Evolutionary conservation across 352 stramenopile genomes (phyloP).

Genomic region (Phytophthora brassicae): DNA sequence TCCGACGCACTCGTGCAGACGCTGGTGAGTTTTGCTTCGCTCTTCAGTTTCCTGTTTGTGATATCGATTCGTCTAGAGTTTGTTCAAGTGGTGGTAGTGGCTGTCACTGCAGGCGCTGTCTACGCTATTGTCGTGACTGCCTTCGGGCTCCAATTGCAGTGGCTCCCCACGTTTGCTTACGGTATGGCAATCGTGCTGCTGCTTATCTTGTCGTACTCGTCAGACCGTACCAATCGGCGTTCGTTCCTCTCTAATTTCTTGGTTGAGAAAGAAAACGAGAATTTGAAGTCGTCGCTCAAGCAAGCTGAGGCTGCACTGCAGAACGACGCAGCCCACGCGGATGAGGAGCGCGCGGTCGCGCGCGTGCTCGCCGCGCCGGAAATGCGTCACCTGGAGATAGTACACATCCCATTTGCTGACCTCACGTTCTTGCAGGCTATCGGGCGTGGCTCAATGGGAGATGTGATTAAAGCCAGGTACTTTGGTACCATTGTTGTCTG

Average conservation of each 20-base stretch:
- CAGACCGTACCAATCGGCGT: conserved; percentile 75
- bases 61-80: conserved; percentile 89
- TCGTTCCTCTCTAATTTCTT: conserved; percentile 84
- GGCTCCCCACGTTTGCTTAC: conserved; percentile 65
- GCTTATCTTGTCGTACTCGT: conserved; percentile 77
- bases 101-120: conserved; percentile 47
- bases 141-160: conserved; percentile 64
- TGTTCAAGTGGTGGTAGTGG: conserved; percentile 82
- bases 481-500: conserved; percentile 87
- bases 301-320: conserved; percentile 81
- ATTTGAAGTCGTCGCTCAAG: conserved; percentile 74
- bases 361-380: conserved; percentile 67
- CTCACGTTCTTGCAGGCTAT: conserved; percentile 83
- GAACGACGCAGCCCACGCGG: conserved; percentile 73
- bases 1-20: conserved; percentile 63
- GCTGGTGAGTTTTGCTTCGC: conserved; percentile 62
- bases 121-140: conserved; percentile 62
- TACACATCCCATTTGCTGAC: conserved; percentile 84
- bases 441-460: conserved; percentile 76
- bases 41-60: conserved; percentile 84
- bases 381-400: conserved; percentile 75
- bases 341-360: conserved; percentile 74
- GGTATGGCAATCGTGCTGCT: conserved; percentile 68
- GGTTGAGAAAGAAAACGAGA: conserved; percentile 86
- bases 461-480: conserved; percentile 89